Evolutionary conservation across 306 rosid species (phyloP).

Genomic region (Medicago ruthenica): DNA sequence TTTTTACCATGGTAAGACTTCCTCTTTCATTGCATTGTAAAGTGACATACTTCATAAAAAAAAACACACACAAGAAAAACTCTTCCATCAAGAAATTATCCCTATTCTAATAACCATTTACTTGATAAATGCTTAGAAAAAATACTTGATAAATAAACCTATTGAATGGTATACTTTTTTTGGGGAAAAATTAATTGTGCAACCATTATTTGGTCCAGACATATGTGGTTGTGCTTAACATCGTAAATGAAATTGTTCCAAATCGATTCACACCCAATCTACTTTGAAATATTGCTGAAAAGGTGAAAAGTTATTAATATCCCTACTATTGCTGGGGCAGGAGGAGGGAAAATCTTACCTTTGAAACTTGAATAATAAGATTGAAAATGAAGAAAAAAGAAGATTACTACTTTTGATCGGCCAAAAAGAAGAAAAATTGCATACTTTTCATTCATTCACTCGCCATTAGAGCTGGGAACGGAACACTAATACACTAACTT

Average conservation of each 20-base stretch:
- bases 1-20: too few relatives aligned
- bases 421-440: constrained; percentile 34
- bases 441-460: constrained; percentile 23
- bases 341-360: constrained; percentile 24
- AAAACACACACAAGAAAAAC: too few relatives aligned
- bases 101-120: too few relatives aligned
- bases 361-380: constrained; percentile 31
- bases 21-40: too few relatives aligned
- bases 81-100: too few relatives aligned
- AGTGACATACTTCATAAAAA: too few relatives aligned
- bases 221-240: neutral
- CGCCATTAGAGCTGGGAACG: constrained; percentile 26
- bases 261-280: neutral
- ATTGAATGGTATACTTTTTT: neutral
- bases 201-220: neutral
- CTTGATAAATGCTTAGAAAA: too few relatives aligned
- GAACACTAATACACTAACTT: constrained; percentile 10
- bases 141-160: too few relatives aligned
- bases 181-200: neutral
- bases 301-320: constrained; percentile 13
- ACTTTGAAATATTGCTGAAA: neutral
- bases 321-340: neutral
- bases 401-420: constrained; percentile 37
- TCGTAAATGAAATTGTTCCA: neutral
- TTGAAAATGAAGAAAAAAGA: neutral